Percentiles rank a stretch among this genome's conserved stretches.
phyloP scores from a whole-genome alignment of 352 stramenopile genomes.

The Pythium sukuiense region DNA sequence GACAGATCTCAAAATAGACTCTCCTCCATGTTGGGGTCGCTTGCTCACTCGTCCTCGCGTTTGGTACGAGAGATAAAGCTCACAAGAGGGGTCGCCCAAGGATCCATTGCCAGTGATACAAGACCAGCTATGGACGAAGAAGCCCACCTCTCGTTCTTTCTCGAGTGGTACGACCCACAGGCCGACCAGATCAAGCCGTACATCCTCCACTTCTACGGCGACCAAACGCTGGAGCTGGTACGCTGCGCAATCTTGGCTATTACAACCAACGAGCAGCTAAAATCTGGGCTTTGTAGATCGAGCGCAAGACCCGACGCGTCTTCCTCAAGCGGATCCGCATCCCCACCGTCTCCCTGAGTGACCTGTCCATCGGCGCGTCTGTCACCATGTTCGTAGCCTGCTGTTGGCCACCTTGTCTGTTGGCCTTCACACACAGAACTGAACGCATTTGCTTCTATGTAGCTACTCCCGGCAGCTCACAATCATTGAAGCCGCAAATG shows the following conservation, averaged over 20 bases:
- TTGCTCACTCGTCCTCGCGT: too few species aligned
- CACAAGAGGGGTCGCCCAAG: too few species aligned
- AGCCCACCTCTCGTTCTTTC: conserved; percentile 67
- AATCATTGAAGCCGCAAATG: conserved; percentile 67
- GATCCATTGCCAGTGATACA: background rate
- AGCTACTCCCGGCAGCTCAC: conserved; percentile 79
- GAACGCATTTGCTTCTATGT: background rate
- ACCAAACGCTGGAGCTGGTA: conserved; percentile 76
- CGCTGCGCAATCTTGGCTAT: background rate
- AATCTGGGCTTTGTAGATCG: conserved; percentile 35
- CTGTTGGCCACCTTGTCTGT: background rate
- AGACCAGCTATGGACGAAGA: conserved; percentile 44
- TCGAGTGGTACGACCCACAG: conserved; percentile 80
- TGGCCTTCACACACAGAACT: too few species aligned
- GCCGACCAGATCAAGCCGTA: conserved; percentile 67
- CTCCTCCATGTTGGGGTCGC: too few species aligned
- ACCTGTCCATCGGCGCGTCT: conserved; percentile 69
- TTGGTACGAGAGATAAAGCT: too few species aligned
- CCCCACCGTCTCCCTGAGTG: conserved; percentile 54
- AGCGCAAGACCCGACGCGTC: conserved; percentile 50
- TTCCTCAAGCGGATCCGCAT: conserved; percentile 85
- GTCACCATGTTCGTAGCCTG: conserved; percentile 54
- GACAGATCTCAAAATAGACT: too few species aligned
- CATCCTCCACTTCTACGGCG: conserved; percentile 71
- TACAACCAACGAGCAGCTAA: background rate